Evolutionary conservation across 768 basidiomycete species (phyloP), one percentile per base, ranked within the genome.

Genomic region (Omphalotus guepiniiformis): DNA sequence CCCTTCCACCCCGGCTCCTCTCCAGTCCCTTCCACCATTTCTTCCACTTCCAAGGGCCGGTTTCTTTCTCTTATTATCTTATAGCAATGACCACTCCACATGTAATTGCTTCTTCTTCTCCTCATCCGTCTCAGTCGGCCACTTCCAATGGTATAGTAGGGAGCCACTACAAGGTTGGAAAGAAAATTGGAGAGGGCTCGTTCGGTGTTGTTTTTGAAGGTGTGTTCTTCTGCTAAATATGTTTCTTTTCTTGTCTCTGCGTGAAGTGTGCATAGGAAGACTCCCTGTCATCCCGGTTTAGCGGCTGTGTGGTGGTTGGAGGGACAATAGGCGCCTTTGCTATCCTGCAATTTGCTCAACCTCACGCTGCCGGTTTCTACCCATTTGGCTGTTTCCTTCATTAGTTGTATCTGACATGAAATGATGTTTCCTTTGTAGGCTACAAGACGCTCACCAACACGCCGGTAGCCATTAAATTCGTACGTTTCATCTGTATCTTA

Each of bases 131-230:
- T 15, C 79, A 81, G 59, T 75, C 81, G 39, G 70, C 80, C 39
- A 73, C 78, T 23, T 75, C 76, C 26, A 86, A 82, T 65, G 81
- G 85, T 58, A 80, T 90, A 64, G 84, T 90, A 49, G 88, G 88
- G 35, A 82, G 74, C 58, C 81, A 88, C 63, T 90, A 81, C 63
- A 79, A 88, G 53, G 93, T 98, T 42, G 95, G 95, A 42, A 93
- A 95, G 79, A 97, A 97, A 82, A 95, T 98, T 64, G 95, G 95
- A 39, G 95, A 99, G 70, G 95, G 95, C 42, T 90, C 87, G n/a
- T 99, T 99, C 64, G 95, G 95, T 59, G 95, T 98, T 55, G 87
- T 98, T 53, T 92, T 96, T 68, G 85, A 97, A 79, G 86, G 96
- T 93, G 61, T 42, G 74, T 69, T 22, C 45, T 44, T 19, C 29